Base-by-base conservation (phyloP, 2,329 filamentous ascomycete genomes). In the Pestalotiopsis sp. region DNA sequence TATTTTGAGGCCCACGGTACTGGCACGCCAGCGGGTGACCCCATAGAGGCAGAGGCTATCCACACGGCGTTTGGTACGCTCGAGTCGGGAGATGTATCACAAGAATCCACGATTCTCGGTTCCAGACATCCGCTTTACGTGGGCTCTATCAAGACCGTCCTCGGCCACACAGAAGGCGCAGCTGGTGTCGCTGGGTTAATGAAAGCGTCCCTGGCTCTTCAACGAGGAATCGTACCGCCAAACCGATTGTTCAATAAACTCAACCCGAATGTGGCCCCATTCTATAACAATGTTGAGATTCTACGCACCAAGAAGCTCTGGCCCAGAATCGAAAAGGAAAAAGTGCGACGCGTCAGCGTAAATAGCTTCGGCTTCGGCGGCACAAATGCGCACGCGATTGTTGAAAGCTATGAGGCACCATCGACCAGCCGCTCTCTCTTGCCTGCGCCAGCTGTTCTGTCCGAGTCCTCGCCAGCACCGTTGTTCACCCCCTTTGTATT, bases 1-100 rank as follows among this genome's bases (percentile, higher is more conserved):
- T 78, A 71, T 62, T 78, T 78, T 56, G 74, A 78, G 38, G 76
- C 75, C 0, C 76, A 78, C 25, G 76, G 69, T 1, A 77, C 75
- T 1, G 76, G 76, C 2, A 78, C 76, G 0, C 69, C 61, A 4
- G 73, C 73, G 17, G 76, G 75, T 25, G 76, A 77, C 57, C 72
- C 75, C 0, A 57, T 64, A 2, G 77, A 78, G 66, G 72, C 75
- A 5, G 65, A 61, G 6, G 76, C 75, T 3, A 73, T 77, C n/a
- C 20, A 52, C 13, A 57, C 36, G 3, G 68, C 69, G 4, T 73
- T 74, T 72, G 72, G 1, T 72, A 75, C 12, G 73, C 71, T 1
- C 68, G 69, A 25, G 75, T 27, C 56, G 9, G 23, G 38, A 31
- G 13, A 4, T 7, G 61, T 49, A 14, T 59, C 65, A 14, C 23